Conservation (phyloP, 2,329 filamentous ascomycete species). For the Corynespora cassiicola region DNA sequence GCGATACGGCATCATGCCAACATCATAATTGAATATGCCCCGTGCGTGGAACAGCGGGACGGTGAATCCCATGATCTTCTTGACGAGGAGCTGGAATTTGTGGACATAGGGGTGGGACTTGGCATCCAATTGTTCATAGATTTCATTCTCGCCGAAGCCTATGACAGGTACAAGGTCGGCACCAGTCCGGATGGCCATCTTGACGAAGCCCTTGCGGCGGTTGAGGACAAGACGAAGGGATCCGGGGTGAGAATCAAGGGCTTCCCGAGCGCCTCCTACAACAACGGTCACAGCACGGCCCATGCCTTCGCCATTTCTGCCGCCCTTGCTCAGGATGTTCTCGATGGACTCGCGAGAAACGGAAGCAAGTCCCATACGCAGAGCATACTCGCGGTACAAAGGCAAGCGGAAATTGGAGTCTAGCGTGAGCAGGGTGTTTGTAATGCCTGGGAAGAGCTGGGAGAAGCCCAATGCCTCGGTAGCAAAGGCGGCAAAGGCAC, state of each 20-base stretch:
- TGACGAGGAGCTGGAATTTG: slow-evolving; percentile 80
- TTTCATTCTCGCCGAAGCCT: slow-evolving; percentile 92
- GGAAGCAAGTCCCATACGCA: slow-evolving; percentile 84
- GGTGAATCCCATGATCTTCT: slow-evolving; percentile 89
- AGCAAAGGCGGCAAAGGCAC: slow-evolving; percentile 89
- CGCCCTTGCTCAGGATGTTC: slow-evolving; percentile 83
- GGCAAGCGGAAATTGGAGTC: slow-evolving; percentile 95
- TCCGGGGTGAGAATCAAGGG: slow-evolving; percentile 83
- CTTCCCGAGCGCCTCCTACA: slow-evolving; percentile 89
- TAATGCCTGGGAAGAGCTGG: slow-evolving; percentile 91
- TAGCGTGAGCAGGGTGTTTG: slow-evolving; percentile 90
- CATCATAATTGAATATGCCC: slow-evolving; percentile 97
- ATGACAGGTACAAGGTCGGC: slow-evolving; percentile 93
- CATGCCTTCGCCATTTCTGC: slow-evolving; percentile 79
- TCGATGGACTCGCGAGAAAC: slow-evolving; percentile 93
- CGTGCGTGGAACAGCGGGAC: slow-evolving; percentile 88
- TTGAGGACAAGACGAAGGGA: slow-evolving; percentile 79
- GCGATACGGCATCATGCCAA: slow-evolving; percentile 93
- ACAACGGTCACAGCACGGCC: slow-evolving; percentile 97
- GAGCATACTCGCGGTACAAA: slow-evolving; percentile 91
- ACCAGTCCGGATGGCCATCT: slow-evolving; percentile 89
- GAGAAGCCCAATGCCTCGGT: slow-evolving; percentile 90
- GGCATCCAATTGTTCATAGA: slow-evolving; percentile 88
- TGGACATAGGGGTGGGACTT: slow-evolving; percentile 80
- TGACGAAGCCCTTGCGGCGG: slow-evolving; percentile 89